Percentiles rank a stretch among this genome's conserved stretches.
phyloP scores from a whole-genome alignment of 2,329 filamentous ascomycete genomes.

The Diaporthe amygdali region DNA sequence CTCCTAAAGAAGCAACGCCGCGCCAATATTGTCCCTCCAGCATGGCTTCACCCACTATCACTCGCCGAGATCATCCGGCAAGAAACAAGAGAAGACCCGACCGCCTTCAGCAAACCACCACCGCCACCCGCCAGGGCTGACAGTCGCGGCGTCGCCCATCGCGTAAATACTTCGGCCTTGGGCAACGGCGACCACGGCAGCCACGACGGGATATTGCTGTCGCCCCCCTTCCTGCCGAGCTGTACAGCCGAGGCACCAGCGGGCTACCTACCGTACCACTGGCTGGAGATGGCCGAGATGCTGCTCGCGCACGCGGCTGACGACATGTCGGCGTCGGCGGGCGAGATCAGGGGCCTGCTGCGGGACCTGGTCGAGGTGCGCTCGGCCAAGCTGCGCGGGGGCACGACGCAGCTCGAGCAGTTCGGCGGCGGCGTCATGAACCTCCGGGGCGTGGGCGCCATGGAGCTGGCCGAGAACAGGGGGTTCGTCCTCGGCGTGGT shows the following conservation, averaged over 20 bases:
- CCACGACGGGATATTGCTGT: constrained; percentile 42
- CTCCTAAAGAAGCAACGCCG: constrained; percentile 93
- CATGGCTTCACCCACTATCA: constrained; percentile 82
- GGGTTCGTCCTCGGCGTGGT: constrained; percentile 85
- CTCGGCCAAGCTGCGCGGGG: constrained; percentile 84
- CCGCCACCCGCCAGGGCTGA: constrained; percentile 63
- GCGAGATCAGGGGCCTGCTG: constrained; percentile 76
- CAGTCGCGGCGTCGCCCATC: constrained; percentile 46
- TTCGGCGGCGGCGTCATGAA: constrained; percentile 74
- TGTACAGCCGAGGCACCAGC: constrained; percentile 73
- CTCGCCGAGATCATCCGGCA: constrained; percentile 79
- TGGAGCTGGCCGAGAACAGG: constrained; percentile 89
- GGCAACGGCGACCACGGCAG: constrained; percentile 31
- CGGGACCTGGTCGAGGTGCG: constrained; percentile 86
- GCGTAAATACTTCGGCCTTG: constrained; percentile 32
- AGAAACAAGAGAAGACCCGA: constrained; percentile 75
- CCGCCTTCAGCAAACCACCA: constrained; percentile 79
- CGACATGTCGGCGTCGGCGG: constrained; percentile 73
- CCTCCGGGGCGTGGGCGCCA: constrained; percentile 79
- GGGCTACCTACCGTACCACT: constrained; percentile 87
- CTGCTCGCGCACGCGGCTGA: constrained; percentile 84
- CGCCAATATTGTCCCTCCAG: constrained; percentile 88
- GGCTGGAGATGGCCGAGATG: constrained; percentile 89
- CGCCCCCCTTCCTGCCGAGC: constrained; percentile 79
- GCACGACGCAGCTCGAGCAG: constrained; percentile 73